Evolutionary conservation across 805 yeast species (phyloP), one percentile per base, ranked within the genome.

Genomic region (Saturnispora ahearnii): DNA sequence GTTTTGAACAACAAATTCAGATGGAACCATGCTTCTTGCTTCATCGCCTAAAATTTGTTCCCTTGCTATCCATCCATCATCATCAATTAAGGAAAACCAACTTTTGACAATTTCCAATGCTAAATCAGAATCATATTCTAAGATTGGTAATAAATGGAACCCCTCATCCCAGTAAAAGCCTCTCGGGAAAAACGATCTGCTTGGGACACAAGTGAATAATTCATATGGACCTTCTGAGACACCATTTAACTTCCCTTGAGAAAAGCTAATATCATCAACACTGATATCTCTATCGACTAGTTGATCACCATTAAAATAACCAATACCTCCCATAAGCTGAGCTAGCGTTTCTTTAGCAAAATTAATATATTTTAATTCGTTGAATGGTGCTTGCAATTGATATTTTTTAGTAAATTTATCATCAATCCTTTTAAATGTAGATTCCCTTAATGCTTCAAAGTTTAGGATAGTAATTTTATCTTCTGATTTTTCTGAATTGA

Each of bases 161-260:
- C 99, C 99, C 67, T 93, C 99, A 66, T 93, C 99, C 99, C 99
- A 93, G 62, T 87, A 88, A 61, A 93, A 93, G 0, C 99, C 99
- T 55, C 99, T 76, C 3, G 99, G 98, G 66, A 93, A 93, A 61
- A 87, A 87, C 0, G 96, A 87, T 47, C 99, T 74, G 45, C 96
- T 87, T 2, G 99, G 99, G 32, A 88, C 93, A 22, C 88, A 73
- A 0, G 93, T 77, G 59, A 89, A 87, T 45, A 93, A 67, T 55
- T 82, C 87, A 53, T 70, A 67, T 1, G 96, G 96, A 0, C 90
- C 93, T 59, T 87, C 96, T 12, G 71, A 66, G n/a, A 61, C 52
- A 0, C 90, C 88, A 37, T 62, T 53, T 2, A 72, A 64, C 51
- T 70, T 58, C 34, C 74, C 68, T 13, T 74, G 74, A 12, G 77